These are phyloP conservation scores for Aspergillus ostianus DNA, from an alignment of 495 filamentous ascomycete species.

Conservation along the genomic window DNA sequence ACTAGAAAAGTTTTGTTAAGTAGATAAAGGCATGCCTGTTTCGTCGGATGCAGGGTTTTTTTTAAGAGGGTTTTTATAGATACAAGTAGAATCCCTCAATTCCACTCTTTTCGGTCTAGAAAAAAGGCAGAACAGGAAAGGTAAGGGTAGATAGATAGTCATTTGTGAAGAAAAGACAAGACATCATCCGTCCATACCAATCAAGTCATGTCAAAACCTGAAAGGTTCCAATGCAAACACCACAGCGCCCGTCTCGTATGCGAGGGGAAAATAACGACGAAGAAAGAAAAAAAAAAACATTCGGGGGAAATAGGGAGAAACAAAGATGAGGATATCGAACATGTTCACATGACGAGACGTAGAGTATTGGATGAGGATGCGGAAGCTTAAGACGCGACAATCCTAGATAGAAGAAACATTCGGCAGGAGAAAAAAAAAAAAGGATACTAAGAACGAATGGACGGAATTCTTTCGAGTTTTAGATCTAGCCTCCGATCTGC, in stretches of 20 bases:
- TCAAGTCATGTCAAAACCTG: neutral
- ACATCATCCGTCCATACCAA: neutral
- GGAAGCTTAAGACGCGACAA: too few relatives aligned
- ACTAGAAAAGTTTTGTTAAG: neutral
- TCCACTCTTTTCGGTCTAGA: neutral
- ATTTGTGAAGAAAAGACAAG: neutral
- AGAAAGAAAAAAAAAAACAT: too few relatives aligned
- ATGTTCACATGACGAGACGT: neutral
- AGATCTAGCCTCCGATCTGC: constrained; percentile 75
- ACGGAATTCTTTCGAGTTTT: neutral
- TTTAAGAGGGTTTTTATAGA: neutral
- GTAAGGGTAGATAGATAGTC: neutral
- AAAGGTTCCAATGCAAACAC: neutral
- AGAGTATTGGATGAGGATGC: too few relatives aligned
- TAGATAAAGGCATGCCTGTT: neutral
- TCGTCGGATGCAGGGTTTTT: neutral
- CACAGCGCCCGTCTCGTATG: neutral
- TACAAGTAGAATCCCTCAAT: neutral
- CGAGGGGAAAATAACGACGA: neutral
- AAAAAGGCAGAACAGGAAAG: neutral
- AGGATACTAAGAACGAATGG: neutral
- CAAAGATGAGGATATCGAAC: neutral
- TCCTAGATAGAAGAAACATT: neutral
- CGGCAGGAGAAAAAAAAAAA: too few relatives aligned
- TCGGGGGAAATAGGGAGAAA: neutral